Base-by-base conservation (phyloP, 345 rosid genomes). In the Cardamine resedifolia region DNA sequence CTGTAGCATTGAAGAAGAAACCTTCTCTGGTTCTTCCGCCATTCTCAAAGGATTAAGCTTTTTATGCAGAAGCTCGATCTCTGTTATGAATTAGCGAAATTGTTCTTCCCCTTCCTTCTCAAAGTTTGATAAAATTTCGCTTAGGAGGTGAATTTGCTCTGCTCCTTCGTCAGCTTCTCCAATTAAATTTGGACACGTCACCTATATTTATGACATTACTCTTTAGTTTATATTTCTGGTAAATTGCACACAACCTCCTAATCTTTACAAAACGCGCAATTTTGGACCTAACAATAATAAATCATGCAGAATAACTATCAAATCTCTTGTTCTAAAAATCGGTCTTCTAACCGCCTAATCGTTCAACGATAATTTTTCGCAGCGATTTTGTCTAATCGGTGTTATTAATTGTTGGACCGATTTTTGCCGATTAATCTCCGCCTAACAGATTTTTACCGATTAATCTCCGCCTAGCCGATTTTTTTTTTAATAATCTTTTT, bases 1-100 rank as follows among this genome's bases (percentile, higher is more conserved):
- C 20, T 77, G 76, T 30, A 76, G 68, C 23, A 67, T 36, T 26
- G 83, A 72, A 75, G 83, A 52, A 78, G 74, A 23, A 38, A 61
- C 58, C 44, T 76, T 71, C 26, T 64, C 82, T 16, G 80, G 57
- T 65, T 77, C 78, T 65, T 85, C 88, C 55, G 85, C 80, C 92
- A 87, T 76, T 61, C 36, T 68, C 48, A 24, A 65, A 23, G 38
- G 77, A 76, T 63, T 38, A 30, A 24, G 21, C 58, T 61, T 58
- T 59, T 51, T 60, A 47, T 16, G 7, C 51, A 45, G 36, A 63
- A 62, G 21, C 71, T 50, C 27, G 26, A 34, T 67, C 65, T 52
- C 23, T 58, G 39, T 5, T 58, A 31, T 45, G 51, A 62, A 68
- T 69, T 59, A 26, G 39, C 53, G 36, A 62, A 45, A 34, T 45